A percentile compares a stretch with the other conserved stretches of the same genome.
phyloP scores from a whole-genome alignment of 2,329 filamentous ascomycete genomes.

The Penicillium sp. region DNA sequence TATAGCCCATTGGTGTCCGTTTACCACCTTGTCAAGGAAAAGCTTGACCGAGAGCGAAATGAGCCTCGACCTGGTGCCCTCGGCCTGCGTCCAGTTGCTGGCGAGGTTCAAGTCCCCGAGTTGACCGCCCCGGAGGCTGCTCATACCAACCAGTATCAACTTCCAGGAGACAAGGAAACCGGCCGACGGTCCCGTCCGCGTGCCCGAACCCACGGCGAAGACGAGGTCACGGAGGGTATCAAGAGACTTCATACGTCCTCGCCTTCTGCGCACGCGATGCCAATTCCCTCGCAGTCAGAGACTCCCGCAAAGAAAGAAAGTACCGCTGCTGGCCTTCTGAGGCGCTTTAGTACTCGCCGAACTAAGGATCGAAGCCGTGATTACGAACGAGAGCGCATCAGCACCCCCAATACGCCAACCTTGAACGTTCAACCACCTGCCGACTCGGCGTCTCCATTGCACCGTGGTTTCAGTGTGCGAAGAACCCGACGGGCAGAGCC shows the following conservation, averaged over 20 bases:
- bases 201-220: slow-evolving; percentile 89
- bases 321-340: slow-evolving; percentile 73
- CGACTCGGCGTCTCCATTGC: slow-evolving; percentile 59
- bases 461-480: slow-evolving; percentile 85
- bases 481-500: slow-evolving; percentile 52
- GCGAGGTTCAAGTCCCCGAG: slow-evolving; percentile 64
- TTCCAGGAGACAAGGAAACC: slow-evolving; percentile 81
- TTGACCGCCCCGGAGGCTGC: slow-evolving; percentile 77
- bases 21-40: slow-evolving; percentile 94
- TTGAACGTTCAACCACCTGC: slow-evolving; percentile 74
- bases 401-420: slow-evolving; percentile 64
- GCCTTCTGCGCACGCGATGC: slow-evolving; percentile 44
- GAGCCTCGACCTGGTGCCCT: slow-evolving; percentile 57
- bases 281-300: slow-evolving; percentile 56
- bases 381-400: slow-evolving; percentile 47
- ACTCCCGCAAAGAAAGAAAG: slow-evolving; percentile 75
- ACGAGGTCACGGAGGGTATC: slow-evolving; percentile 71
- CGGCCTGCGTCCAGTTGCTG: slow-evolving; percentile 52
- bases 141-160: slow-evolving; percentile 86
- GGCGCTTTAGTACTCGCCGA: slow-evolving; percentile 88
- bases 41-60: slow-evolving; percentile 70
- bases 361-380: slow-evolving; percentile 51
- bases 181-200: slow-evolving; percentile 77
- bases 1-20: slow-evolving; percentile 89
- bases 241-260: slow-evolving; percentile 59